Conservation (phyloP, 108 stramenopile species). For the Cyclotella kingstonii region DNA sequence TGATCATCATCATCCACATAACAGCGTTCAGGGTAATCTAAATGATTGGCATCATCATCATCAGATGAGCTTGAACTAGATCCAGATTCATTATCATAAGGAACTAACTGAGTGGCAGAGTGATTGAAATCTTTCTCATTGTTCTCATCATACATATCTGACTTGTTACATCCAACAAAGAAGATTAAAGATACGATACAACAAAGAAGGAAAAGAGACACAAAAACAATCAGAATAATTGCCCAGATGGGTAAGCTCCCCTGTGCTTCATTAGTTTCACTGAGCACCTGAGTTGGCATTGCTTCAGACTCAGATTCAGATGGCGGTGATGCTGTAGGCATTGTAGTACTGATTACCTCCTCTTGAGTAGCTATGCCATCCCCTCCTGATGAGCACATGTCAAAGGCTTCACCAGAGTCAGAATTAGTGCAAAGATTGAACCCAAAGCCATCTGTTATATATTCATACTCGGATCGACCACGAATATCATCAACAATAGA, state of each 20-base stretch:
- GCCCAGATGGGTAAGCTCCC: background rate
- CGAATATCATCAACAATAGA: background rate
- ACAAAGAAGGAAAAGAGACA: background rate
- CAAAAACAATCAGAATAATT: conserved; percentile 1
- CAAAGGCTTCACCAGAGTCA: background rate
- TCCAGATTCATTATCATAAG: background rate
- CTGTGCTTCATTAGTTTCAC: background rate
- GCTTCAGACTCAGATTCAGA: background rate
- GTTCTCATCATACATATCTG: background rate
- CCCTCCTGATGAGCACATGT: background rate
- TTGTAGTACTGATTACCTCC: background rate
- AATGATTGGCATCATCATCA: background rate
- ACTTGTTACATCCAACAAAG: conserved; percentile 2
- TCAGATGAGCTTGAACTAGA: conserved; percentile 4
- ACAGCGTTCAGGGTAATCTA: background rate
- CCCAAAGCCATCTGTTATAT: conserved; percentile 4
- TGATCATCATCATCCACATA: conserved; percentile 17
- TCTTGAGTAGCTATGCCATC: background rate
- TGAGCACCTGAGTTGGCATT: background rate
- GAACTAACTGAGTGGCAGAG: background rate
- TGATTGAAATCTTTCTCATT: background rate
- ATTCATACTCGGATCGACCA: background rate
- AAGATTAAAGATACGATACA: background rate
- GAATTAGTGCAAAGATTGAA: conserved; percentile 13
- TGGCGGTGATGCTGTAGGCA: background rate